Evolutionary conservation across 371 early-diverging fungal species (phyloP), one percentile per base, ranked within the genome.

Genomic region (Coemansia sp.): DNA sequence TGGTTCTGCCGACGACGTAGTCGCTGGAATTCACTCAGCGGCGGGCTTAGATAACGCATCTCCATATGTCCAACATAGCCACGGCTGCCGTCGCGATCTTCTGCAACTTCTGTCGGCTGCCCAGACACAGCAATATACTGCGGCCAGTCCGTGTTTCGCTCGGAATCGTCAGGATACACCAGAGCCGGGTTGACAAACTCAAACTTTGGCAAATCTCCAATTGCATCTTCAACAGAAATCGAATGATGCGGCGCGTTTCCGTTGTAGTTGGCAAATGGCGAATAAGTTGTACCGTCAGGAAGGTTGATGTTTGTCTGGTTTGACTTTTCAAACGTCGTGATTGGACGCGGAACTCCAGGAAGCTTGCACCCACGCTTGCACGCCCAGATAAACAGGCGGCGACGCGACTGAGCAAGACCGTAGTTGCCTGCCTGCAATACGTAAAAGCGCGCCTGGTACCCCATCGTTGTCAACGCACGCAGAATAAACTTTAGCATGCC

Each of bases 401-500:
- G 81, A 19, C 89, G 83, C 7, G 79, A 79, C 65, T 89, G 89
- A 13, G 87, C 82, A 9, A 86, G 65, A 8, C 86, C 87, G 63
- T 84, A 78, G 61, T 83, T 73, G 7, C 85, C 88, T 1, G 88
- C 88, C 58, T 89, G 89, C 21, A 83, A 79, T 17, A 88, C 68
- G 24, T 80, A 76, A 56, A 88, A 83, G 0, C 85, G 79, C 3
- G 80, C 79, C 60, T 88, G 87, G 59, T 88, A 89, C 7, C 86
- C 87, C 83, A 88, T 83, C 11, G 79, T 78, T 1, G 87, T 86
- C 28, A 87, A 65, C 40, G 82, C 78, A 2, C 88, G 80, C n/a
- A 89, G 28, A 24, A 89, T 85, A 49, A 87, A 86, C 73, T 87
- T 87, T 41, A 86, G 64, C 17, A 84, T 82, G 3, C 85, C 86